Evolutionary conservation across 192 early-diverging fungal species (phyloP).

Genomic region (Entophlyctis luteolus): DNA sequence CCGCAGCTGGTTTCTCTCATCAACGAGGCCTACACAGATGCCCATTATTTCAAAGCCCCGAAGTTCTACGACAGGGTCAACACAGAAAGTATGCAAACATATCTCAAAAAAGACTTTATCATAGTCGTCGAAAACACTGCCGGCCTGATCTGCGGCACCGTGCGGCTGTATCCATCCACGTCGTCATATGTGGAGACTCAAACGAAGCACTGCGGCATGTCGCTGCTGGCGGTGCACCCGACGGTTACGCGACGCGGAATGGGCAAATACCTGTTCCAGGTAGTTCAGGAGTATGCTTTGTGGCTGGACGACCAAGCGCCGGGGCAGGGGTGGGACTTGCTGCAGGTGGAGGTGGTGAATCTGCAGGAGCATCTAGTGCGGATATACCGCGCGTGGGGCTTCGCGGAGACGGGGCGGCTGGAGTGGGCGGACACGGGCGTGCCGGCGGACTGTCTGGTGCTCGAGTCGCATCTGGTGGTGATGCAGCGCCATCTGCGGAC

Average conservation of each 20-base stretch:
- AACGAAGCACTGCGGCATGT: constrained; percentile 5
- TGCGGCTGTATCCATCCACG: background rate
- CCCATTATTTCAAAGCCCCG: constrained; percentile 2
- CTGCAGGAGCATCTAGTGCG: background rate
- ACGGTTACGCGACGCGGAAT: background rate
- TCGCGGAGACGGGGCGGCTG: background rate
- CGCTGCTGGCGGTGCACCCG: constrained; percentile 1
- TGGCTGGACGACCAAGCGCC: background rate
- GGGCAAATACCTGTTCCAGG: constrained; percentile 11
- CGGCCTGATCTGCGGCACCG: background rate
- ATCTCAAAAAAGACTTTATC: background rate
- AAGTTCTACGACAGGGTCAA: background rate
- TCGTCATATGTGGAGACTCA: background rate
- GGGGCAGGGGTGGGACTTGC: background rate
- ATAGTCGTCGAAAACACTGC: background rate
- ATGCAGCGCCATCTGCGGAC: no score
- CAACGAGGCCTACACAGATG: background rate
- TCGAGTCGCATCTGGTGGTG: background rate
- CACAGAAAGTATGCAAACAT: background rate
- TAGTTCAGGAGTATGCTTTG: background rate
- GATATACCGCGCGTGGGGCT: constrained; percentile 1
- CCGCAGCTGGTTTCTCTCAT: background rate
- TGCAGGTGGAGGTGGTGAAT: background rate
- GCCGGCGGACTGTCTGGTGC: background rate
- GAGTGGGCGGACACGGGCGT: background rate